A percentile compares a stretch with the other conserved stretches of the same genome.
Evolutionary conservation across 768 basidiomycete species (phyloP).

Genomic region (Boletus vinaceobasis): DNA sequence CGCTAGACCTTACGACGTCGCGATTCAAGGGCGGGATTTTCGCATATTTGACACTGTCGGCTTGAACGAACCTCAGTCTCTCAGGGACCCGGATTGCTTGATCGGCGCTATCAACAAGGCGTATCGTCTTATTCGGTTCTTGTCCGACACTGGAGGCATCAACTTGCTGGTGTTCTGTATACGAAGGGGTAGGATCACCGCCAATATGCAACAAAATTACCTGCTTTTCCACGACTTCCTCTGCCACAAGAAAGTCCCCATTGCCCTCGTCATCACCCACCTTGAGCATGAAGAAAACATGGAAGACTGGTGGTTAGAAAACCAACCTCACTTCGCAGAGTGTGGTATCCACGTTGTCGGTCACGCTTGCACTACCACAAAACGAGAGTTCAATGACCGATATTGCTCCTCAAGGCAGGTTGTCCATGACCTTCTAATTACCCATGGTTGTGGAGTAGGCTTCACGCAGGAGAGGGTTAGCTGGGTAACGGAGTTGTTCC

Average conservation of each 20-base stretch:
- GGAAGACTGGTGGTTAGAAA: conserved; percentile 35
- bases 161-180: conserved; percentile 40
- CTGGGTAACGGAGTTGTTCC: conserved; percentile 24
- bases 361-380: conserved; percentile 36
- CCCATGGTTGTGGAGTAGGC: conserved; percentile 14
- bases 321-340: conserved; percentile 18
- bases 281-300: conserved; percentile 35
- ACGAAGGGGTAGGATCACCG: conserved; percentile 31
- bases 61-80: conserved; percentile 28
- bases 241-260: conserved; percentile 31
- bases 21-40: conserved; percentile 17
- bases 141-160: conserved; percentile 35
- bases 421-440: conserved; percentile 21
- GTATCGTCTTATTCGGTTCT: conserved; percentile 31
- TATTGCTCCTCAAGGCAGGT: conserved; percentile 21
- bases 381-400: conserved; percentile 24
- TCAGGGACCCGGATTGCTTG: conserved; percentile 24
- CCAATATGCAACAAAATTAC: conserved; percentile 29
- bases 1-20: conserved; percentile 24
- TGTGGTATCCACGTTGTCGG: conserved; percentile 23
- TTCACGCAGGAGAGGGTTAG: conserved; percentile 24
- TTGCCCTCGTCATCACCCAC: conserved; percentile 33
- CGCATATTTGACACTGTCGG: conserved; percentile 36
- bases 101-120: conserved; percentile 31
- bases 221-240: conserved; percentile 32